Evolutionary conservation across 1,284 basidiomycete species (phyloP), one percentile per base, ranked within the genome.

Genomic region (Rhodotorula sp.): DNA sequence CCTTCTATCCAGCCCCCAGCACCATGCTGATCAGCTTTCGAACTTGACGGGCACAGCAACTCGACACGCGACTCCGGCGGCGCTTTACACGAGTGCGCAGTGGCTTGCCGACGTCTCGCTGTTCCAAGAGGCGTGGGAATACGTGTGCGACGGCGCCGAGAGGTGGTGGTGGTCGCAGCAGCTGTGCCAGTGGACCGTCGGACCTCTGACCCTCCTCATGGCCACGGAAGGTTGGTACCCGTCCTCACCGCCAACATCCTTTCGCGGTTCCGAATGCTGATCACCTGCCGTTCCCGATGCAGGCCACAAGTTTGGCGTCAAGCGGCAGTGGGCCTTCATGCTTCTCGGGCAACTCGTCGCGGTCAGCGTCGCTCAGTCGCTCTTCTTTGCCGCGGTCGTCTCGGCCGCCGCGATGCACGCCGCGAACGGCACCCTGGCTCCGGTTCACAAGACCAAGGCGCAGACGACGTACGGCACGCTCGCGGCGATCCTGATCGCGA

Each of bases 121-220:
- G 0, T 91, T 91, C 76, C 86, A 89, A 78, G 86, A 91, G 78
- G 86, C 87, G 0, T 87, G 87, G 86, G 74, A 79, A 15, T 80
- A 81, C 54, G 86, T 87, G 1, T 85, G 85, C 63, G 85, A 84
- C 18, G 70, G 69, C 26, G 79, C 82, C 0, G 72, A 84, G 29
- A 87, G 86, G 64, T 91, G 89, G 89, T 90, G 89, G 89, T 89
- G 88, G 88, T 88, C 86, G 76, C 87, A 88, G 77, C 88, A 88
- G 79, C 83, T 91, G 43, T 91, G 89, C 79, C 81, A 88, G 18
- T 89, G 87, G 80, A 90, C 89, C 3, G 86, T 86, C 3, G 87
- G 87, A 1, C 80, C 86, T 47, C 89, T 88, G 85, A 87, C 87
- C 0, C 81, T 87, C 0, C 85, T 89, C 68, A 79, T 91, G 8